Evolutionary conservation across 163 green algal genomes (phyloP).

Genomic region (Trebouxiophyceae sp.): DNA sequence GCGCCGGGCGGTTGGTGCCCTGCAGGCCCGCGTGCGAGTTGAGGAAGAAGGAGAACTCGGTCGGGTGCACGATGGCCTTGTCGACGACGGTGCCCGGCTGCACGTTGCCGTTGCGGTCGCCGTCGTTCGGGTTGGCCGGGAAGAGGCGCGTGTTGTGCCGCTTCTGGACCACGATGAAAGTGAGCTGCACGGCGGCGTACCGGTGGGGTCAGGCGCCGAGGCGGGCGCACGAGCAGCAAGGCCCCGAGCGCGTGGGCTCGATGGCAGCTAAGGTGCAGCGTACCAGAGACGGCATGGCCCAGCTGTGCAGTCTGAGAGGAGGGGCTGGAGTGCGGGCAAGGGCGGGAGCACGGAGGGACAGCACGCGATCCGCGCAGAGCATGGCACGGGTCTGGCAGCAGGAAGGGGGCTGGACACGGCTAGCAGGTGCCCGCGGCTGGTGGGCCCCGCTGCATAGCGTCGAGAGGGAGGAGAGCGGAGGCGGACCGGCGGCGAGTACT

Average conservation of each 20-base stretch:
- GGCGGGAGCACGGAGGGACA: too few species aligned
- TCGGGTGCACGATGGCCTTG: conserved; percentile 51
- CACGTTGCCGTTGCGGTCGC: conserved; percentile 40
- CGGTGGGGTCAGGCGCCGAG: too few species aligned
- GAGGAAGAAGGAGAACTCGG: conserved; percentile 83
- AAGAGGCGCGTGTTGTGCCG: conserved; percentile 80
- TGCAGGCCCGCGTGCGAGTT: conserved; percentile 54
- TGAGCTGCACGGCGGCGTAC: neutral
- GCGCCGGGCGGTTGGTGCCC: conserved; percentile 28
- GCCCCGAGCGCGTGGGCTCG: too few species aligned
- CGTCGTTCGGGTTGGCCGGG: conserved; percentile 17
- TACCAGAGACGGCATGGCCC: too few species aligned
- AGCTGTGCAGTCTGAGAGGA: too few species aligned
- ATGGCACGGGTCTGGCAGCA: too few species aligned
- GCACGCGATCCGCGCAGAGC: too few species aligned
- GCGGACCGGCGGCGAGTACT: neutral
- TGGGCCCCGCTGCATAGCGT: neutral
- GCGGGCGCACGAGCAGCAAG: too few species aligned
- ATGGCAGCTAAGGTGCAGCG: too few species aligned
- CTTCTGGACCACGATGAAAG: conserved; percentile 73
- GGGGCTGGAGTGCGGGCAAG: too few species aligned
- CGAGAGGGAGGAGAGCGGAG: neutral
- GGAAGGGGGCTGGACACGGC: too few species aligned
- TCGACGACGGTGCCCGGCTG: conserved; percentile 61
- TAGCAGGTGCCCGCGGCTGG: too few species aligned